Percentiles rank a stretch among this genome's conserved stretches.
phyloP scores from a whole-genome alignment of 345 rosid genomes.

The Pistacia integerrima region DNA sequence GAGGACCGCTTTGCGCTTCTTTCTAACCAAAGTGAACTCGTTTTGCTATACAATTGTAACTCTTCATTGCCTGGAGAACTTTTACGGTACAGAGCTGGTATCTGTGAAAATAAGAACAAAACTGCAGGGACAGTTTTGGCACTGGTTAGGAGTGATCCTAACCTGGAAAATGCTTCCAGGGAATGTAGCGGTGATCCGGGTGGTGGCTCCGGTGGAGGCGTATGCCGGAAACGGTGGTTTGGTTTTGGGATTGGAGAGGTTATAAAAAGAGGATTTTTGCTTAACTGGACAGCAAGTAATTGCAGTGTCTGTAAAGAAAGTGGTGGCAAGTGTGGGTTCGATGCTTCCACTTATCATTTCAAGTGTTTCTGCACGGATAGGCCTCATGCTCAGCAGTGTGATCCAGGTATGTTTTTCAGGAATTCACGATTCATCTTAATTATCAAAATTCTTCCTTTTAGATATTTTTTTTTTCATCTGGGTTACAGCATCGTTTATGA shows the following conservation, averaged over 20 bases:
- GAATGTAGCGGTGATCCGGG: slow-evolving; percentile 17
- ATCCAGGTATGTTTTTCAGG: slow-evolving; percentile 19
- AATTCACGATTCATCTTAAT: too few relatives aligned
- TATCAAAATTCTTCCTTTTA: too few relatives aligned
- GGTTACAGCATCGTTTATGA: too few relatives aligned
- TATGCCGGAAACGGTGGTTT: neutral
- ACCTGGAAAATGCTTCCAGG: slow-evolving; percentile 23
- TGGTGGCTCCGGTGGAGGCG: slow-evolving; percentile 30
- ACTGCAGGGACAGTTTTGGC: slow-evolving; percentile 19
- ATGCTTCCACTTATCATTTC: slow-evolving; percentile 22
- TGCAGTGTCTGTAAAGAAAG: slow-evolving; percentile 38
- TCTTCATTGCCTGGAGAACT: neutral
- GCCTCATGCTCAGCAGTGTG: slow-evolving; percentile 38
- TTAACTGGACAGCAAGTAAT: slow-evolving; percentile 48
- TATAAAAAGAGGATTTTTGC: slow-evolving; percentile 37
- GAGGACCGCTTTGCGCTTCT: neutral
- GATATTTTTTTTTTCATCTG: too few relatives aligned
- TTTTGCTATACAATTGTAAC: slow-evolving; percentile 36
- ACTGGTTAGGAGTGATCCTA: slow-evolving; percentile 19
- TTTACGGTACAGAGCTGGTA: slow-evolving; percentile 4
- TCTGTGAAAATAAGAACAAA: neutral
- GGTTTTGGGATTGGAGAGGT: neutral
- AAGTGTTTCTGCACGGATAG: slow-evolving; percentile 57
- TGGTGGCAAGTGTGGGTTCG: slow-evolving; percentile 58
- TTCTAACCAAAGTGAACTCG: neutral